These are phyloP conservation scores for Solanum commersonii DNA, from an alignment of 257 asterid genomes.

Conservation along the genomic window DNA sequence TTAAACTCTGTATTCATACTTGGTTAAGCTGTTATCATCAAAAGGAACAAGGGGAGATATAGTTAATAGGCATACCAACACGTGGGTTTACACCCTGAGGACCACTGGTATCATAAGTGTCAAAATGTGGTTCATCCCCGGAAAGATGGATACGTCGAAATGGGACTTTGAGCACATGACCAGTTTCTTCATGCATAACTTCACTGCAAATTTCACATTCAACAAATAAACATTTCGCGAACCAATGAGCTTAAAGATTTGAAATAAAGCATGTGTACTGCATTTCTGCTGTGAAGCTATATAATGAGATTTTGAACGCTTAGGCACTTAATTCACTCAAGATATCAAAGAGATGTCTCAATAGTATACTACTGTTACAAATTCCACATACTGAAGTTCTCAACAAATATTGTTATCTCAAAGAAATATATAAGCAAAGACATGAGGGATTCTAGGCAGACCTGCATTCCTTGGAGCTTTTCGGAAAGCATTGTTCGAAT, in stretches of 20 bases:
- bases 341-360: not conserved
- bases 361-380: not conserved
- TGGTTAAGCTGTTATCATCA: not conserved
- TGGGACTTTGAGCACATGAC: constrained; percentile 68
- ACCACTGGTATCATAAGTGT: constrained; percentile 95
- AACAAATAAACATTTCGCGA: not conserved
- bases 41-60: not conserved
- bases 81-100: constrained; percentile 72
- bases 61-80: constrained; percentile 31
- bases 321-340: not conserved
- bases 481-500: constrained; percentile 90
- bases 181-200: constrained; percentile 70
- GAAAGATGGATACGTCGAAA: constrained; percentile 79
- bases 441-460: not conserved
- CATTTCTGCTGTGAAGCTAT: not conserved
- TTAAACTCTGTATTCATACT: not conserved
- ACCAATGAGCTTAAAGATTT: not conserved
- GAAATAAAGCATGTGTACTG: not conserved
- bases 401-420: not conserved
- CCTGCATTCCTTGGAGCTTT: constrained; percentile 83
- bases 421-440: not conserved
- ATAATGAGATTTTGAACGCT: not conserved
- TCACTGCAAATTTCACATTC: constrained; percentile 47
- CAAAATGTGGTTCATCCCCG: constrained; percentile 88
- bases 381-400: not conserved